phyloP scores from a whole-genome alignment of 495 filamentous ascomycete species.

The Penicillium canescens region DNA sequence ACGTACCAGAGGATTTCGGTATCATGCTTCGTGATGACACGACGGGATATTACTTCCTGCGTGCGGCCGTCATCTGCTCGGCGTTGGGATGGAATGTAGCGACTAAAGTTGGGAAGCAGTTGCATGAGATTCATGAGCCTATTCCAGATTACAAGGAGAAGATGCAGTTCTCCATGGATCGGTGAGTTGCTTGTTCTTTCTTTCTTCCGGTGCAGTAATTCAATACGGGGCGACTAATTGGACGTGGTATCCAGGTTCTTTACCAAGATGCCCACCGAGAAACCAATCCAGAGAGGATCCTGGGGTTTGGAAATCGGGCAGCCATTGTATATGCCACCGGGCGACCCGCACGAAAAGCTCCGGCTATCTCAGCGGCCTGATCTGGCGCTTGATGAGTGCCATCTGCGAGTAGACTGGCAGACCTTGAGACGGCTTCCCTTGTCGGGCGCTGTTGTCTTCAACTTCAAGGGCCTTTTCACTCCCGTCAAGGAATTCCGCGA shows the following conservation, averaged over 20 bases:
- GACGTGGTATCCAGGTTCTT: constrained; percentile 59
- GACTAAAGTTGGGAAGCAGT: constrained; percentile 69
- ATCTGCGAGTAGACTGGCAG: constrained; percentile 91
- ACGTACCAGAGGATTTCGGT: constrained; percentile 87
- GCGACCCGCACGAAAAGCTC: constrained; percentile 64
- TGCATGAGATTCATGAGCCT: constrained; percentile 73
- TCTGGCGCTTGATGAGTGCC: constrained; percentile 58
- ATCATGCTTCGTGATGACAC: constrained; percentile 73
- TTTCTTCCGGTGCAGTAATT: not conserved
- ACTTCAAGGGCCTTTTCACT: constrained; percentile 90
- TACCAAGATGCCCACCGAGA: constrained; percentile 69
- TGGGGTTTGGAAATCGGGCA: constrained; percentile 82
- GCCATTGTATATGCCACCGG: constrained; percentile 77
- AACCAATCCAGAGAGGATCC: constrained; percentile 82
- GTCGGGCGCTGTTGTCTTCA: constrained; percentile 76
- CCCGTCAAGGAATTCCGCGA: constrained; percentile 69
- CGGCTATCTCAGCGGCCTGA: constrained; percentile 56
- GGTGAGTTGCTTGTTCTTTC: constrained; percentile 40
- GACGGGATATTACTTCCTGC: constrained; percentile 73
- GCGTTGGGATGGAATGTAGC: constrained; percentile 79
- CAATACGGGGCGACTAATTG: not conserved
- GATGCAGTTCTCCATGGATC: constrained; percentile 88
- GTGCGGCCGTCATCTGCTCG: constrained; percentile 78
- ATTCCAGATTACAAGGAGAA: constrained; percentile 91
- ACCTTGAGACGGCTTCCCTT: constrained; percentile 81